Conservation (phyloP, 257 asterid species). For the Solanum boliviense region DNA sequence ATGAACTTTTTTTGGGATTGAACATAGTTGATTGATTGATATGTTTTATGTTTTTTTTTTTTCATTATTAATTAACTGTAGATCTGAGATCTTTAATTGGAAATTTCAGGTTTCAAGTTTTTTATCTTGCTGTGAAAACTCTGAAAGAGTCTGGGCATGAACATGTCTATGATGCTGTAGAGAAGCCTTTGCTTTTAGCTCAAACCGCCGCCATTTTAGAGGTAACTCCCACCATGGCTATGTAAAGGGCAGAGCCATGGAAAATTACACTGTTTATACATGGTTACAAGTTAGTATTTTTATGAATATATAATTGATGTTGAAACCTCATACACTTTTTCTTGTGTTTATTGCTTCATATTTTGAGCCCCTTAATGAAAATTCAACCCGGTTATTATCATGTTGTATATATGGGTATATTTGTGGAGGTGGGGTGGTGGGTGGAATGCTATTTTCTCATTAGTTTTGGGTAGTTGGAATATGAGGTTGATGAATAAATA, state of each 20-base stretch:
- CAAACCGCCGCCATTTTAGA: conserved; percentile 84
- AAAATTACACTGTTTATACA: not conserved
- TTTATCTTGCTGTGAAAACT: conserved; percentile 54
- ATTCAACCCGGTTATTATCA: not conserved
- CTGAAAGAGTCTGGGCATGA: conserved; percentile 47
- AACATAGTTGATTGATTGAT: not conserved
- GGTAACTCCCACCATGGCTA: not conserved
- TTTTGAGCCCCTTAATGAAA: not conserved
- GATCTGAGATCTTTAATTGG: conserved; percentile 2
- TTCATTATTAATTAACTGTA: not conserved
- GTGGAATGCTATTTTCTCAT: not conserved
- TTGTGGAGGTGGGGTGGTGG: not conserved
- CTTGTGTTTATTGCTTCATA: not conserved
- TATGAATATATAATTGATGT: not conserved
- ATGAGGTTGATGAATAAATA: not conserved
- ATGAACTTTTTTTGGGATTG: not conserved
- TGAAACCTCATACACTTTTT: rapidly evolving
- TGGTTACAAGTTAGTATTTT: not conserved
- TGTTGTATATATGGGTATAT: not conserved
- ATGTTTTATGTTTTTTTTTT: not conserved
- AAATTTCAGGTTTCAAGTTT: conserved; percentile 44
- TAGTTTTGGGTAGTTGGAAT: not conserved
- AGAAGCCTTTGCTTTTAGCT: conserved; percentile 69
- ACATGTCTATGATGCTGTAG: conserved; percentile 71
- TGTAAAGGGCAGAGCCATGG: not conserved